Conservation (phyloP, 2,329 filamentous ascomycete genomes). For the Fusarium guadeloupense region DNA sequence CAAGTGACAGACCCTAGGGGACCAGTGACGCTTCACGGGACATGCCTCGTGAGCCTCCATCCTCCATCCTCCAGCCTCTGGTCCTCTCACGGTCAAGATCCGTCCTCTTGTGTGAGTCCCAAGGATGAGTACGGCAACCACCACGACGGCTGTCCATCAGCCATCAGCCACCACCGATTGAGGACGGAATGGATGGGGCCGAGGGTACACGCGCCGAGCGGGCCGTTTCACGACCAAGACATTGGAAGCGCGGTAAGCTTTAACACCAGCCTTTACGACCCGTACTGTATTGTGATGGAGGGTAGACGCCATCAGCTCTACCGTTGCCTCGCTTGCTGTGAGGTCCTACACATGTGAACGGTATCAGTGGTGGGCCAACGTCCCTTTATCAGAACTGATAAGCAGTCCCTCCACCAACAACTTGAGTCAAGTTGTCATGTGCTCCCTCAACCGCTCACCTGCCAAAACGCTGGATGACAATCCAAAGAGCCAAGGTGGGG, state of each 20-base stretch:
- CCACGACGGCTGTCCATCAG: slow-evolving; percentile 10
- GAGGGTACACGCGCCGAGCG: slow-evolving; percentile 42
- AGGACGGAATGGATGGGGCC: slow-evolving; percentile 28
- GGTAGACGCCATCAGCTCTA: slow-evolving; percentile 11
- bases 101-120: slow-evolving; percentile 20
- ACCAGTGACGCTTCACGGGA: slow-evolving; percentile 26
- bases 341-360: slow-evolving; percentile 6
- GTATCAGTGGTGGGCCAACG: background rate
- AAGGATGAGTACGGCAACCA: slow-evolving; percentile 16
- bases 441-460: slow-evolving; percentile 33
- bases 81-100: slow-evolving; percentile 23
- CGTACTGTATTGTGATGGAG: slow-evolving; percentile 7
- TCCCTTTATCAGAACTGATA: slow-evolving; percentile 18
- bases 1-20: slow-evolving; percentile 29
- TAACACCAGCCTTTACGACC: slow-evolving; percentile 15
- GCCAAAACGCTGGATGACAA: slow-evolving; percentile 25
- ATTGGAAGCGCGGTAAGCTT: slow-evolving; percentile 19
- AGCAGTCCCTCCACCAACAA: slow-evolving; percentile 4
- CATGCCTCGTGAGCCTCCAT: slow-evolving; percentile 33
- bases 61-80: slow-evolving; percentile 10
- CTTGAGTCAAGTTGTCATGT: slow-evolving; percentile 29
- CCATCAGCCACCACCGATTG: slow-evolving; percentile 21
- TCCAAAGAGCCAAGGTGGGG: slow-evolving; percentile 29
- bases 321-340: slow-evolving; percentile 6
- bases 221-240: slow-evolving; percentile 42